Percentiles rank a stretch among this genome's conserved stretches.
Conservation (phyloP, 257 asterid species). For the Asclepias syriaca region DNA sequence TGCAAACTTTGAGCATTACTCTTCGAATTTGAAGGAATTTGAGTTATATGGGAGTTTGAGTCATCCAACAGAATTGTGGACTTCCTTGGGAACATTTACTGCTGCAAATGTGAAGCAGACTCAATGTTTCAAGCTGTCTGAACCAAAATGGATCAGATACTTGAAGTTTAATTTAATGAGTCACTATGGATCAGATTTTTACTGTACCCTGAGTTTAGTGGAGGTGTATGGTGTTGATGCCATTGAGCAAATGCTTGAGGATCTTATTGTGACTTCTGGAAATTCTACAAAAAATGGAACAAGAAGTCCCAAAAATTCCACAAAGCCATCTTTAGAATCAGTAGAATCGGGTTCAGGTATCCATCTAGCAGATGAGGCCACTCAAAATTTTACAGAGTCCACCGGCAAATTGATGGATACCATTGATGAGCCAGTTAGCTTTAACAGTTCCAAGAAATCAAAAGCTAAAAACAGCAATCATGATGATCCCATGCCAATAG, state of each 20-base stretch:
- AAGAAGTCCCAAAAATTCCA: slow-evolving; percentile 40
- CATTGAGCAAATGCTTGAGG: slow-evolving; percentile 93
- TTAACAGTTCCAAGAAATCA: slow-evolving; percentile 38
- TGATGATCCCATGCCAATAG: slow-evolving; percentile 49
- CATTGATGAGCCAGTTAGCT: slow-evolving; percentile 33
- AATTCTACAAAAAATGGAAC: slow-evolving; percentile 38
- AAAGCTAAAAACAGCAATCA: slow-evolving; percentile 22
- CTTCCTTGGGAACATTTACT: slow-evolving; percentile 54
- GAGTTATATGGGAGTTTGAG: slow-evolving; percentile 72
- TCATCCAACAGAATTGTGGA: slow-evolving; percentile 80
- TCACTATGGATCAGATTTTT: slow-evolving; percentile 92
- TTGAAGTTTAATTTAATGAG: slow-evolving; percentile 66
- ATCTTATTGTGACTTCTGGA: slow-evolving; percentile 62
- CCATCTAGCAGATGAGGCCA: slow-evolving; percentile 26
- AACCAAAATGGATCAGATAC: slow-evolving; percentile 88
- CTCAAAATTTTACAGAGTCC: slow-evolving; percentile 26
- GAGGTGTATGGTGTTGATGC: slow-evolving; percentile 99
- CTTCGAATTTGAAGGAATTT: slow-evolving; percentile 80
- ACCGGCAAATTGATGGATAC: slow-evolving; percentile 31
- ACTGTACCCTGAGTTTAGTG: slow-evolving; percentile 76
- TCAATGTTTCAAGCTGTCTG: slow-evolving; percentile 77
- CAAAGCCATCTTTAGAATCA: slow-evolving; percentile 32
- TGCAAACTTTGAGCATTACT: slow-evolving; percentile 87
- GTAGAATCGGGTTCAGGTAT: slow-evolving; percentile 37
- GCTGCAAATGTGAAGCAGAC: slow-evolving; percentile 85